A percentile compares a stretch with the other conserved stretches of the same genome.
Evolutionary conservation across 192 early-diverging fungal genomes (phyloP).

Genomic region (Chytriomyces hyalinus): DNA sequence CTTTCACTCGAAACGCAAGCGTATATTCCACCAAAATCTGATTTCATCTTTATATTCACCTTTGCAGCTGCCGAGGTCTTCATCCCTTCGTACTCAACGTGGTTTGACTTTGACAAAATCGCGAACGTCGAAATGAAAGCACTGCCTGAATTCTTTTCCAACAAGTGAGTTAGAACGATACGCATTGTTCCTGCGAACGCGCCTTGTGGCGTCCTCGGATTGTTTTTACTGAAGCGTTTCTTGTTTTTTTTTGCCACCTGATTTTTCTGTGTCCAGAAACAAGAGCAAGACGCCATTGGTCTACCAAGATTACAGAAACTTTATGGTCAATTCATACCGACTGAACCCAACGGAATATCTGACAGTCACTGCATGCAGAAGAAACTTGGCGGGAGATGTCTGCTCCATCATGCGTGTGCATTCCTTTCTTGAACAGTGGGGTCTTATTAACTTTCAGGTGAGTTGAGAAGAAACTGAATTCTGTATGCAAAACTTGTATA

Average conservation of each 20-base stretch:
- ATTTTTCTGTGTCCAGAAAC: slow-evolving; percentile 59
- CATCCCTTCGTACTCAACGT: slow-evolving; percentile 88
- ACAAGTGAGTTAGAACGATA: slow-evolving; percentile 7
- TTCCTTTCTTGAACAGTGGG: slow-evolving; percentile 99
- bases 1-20: too few species aligned
- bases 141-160: slow-evolving; percentile 96
- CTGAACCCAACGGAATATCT: slow-evolving; percentile 95
- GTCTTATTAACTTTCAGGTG: slow-evolving; percentile 97
- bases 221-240: too few species aligned
- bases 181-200: too few species aligned
- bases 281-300: slow-evolving; percentile 89
- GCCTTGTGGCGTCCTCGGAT: too few species aligned
- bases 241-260: too few species aligned
- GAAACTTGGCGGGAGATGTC: slow-evolving; percentile 97
- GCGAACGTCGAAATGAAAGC: slow-evolving; percentile 87
- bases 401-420: slow-evolving; percentile 98
- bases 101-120: slow-evolving; percentile 84
- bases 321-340: slow-evolving; percentile 98
- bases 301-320: slow-evolving; percentile 93
- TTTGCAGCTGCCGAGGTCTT: slow-evolving; percentile 43
- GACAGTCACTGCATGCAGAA: slow-evolving; percentile 95
- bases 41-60: too few species aligned
- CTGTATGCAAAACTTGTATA: not conserved
- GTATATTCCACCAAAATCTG: too few species aligned
- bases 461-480: slow-evolving; percentile 7